Evolutionary conservation across 768 basidiomycete genomes (phyloP).

Genomic region (Russula sp.): DNA sequence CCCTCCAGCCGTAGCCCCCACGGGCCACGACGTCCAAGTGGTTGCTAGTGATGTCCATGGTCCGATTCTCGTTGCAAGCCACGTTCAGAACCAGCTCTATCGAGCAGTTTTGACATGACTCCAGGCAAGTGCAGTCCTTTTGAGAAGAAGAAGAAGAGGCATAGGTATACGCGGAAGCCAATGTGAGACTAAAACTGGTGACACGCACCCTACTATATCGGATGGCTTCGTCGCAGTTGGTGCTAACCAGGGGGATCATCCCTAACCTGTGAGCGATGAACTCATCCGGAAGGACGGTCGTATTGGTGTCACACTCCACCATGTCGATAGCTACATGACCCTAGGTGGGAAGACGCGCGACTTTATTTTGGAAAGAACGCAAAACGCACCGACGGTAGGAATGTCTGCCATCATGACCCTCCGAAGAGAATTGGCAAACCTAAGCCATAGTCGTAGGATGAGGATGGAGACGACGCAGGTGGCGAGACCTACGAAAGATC

Average conservation of each 20-base stretch:
- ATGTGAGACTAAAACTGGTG: neutral
- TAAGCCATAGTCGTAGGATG: slow-evolving; percentile 28
- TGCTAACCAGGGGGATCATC: slow-evolving; percentile 83
- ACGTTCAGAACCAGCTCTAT: slow-evolving; percentile 76
- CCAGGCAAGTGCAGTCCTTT: slow-evolving; percentile 91
- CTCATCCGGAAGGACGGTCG: slow-evolving; percentile 91
- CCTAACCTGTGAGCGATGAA: slow-evolving; percentile 95
- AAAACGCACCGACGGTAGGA: slow-evolving; percentile 79
- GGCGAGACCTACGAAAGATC: slow-evolving; percentile 72
- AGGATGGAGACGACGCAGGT: slow-evolving; percentile 15
- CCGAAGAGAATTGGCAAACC: slow-evolving; percentile 91
- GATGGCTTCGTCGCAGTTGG: slow-evolving; percentile 85
- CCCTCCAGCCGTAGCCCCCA: slow-evolving; percentile 24
- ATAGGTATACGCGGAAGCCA: too few species aligned
- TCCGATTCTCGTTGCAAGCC: slow-evolving; percentile 55
- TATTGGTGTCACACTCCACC: slow-evolving; percentile 88
- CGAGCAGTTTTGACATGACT: slow-evolving; percentile 80
- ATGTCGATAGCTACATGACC: slow-evolving; percentile 79
- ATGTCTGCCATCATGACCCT: slow-evolving; percentile 95
- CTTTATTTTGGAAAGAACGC: neutral
- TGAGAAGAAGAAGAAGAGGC: too few species aligned
- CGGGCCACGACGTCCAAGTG: slow-evolving; percentile 59
- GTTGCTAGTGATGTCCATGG: slow-evolving; percentile 82
- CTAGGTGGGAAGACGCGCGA: neutral
- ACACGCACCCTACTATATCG: slow-evolving; percentile 60